Evolutionary conservation across 495 filamentous ascomycete genomes (phyloP).

Genomic region (Podospora pseudopauciseta): DNA sequence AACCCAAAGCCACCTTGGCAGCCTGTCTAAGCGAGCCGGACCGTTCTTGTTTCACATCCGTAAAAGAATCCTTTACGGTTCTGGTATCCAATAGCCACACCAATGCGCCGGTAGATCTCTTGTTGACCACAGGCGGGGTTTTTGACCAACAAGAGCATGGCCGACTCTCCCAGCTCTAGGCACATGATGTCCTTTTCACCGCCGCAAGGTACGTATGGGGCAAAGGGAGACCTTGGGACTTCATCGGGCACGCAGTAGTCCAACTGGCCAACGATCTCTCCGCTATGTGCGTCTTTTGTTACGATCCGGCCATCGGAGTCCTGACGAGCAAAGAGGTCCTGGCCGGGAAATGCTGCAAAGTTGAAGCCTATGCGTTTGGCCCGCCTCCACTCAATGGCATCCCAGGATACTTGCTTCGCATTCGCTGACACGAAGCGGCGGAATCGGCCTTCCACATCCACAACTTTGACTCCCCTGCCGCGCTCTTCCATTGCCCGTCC

Average conservation of each 20-base stretch:
- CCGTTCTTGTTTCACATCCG: conserved; percentile 22
- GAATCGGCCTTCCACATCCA: conserved; percentile 28
- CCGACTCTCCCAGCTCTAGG: conserved; percentile 32
- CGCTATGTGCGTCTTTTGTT: conserved; percentile 30
- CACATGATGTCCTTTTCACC: conserved; percentile 28
- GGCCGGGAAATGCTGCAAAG: conserved; percentile 24
- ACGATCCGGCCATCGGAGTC: conserved; percentile 23
- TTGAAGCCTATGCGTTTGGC: conserved; percentile 20
- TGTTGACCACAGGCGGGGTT: neutral
- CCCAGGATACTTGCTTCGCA: conserved; percentile 20
- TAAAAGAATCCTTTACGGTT: conserved; percentile 33
- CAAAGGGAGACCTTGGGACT: neutral
- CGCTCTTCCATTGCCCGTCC: conserved; percentile 23
- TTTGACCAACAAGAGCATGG: conserved; percentile 30
- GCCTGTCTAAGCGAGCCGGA: conserved; percentile 19
- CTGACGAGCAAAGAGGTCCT: conserved; percentile 24
- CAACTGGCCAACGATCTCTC: conserved; percentile 32
- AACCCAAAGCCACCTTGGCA: neutral
- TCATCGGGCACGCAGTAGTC: conserved; percentile 24
- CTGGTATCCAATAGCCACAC: conserved; percentile 27
- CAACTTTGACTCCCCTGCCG: conserved; percentile 24
- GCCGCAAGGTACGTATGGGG: conserved; percentile 22
- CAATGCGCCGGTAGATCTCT: conserved; percentile 23
- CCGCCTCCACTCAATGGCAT: conserved; percentile 21
- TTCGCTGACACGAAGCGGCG: conserved; percentile 27